phyloP scores from a whole-genome alignment of 331 rosid species.

The Quercus phellos region DNA sequence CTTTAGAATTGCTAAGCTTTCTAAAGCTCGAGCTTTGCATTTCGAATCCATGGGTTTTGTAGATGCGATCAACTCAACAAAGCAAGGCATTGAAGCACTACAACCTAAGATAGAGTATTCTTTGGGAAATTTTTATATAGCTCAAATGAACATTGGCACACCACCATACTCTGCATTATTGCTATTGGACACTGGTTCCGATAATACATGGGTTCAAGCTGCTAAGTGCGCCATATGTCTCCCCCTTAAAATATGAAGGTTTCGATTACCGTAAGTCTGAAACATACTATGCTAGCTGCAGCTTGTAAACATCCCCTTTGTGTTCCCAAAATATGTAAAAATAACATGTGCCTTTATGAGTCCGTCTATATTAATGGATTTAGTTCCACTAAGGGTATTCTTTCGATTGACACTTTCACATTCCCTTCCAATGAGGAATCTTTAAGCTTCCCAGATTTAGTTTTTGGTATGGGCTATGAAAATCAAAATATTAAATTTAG shows the following conservation, averaged over 20 bases:
- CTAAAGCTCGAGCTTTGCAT: not conserved
- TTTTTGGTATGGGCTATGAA: conserved; percentile 1
- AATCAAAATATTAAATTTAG: not conserved
- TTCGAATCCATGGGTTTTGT: not conserved
- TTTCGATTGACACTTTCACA: not conserved
- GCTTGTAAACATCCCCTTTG: conserved; percentile 11
- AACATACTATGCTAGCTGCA: not conserved
- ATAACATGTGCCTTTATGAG: not conserved
- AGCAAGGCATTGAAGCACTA: not conserved
- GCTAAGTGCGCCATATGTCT: conserved; percentile 12
- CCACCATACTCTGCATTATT: not conserved
- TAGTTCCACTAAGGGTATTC: not conserved
- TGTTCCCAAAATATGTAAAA: conserved; percentile 4
- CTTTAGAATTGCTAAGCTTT: conserved; percentile 6
- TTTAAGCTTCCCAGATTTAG: not conserved
- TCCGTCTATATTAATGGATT: not conserved
- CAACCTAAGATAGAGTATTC: not conserved
- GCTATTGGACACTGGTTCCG: conserved; percentile 11
- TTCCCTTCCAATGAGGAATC: not conserved
- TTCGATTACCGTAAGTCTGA: conserved; percentile 6
- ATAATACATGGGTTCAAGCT: conserved; percentile 22
- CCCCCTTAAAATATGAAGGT: conserved; percentile 6
- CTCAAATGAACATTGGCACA: conserved; percentile 7
- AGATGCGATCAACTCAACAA: too few species aligned
- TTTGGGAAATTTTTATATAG: not conserved